These are phyloP conservation scores for Salix suchowensis DNA, from an alignment of 345 rosid genomes.

Conservation along the genomic window DNA sequence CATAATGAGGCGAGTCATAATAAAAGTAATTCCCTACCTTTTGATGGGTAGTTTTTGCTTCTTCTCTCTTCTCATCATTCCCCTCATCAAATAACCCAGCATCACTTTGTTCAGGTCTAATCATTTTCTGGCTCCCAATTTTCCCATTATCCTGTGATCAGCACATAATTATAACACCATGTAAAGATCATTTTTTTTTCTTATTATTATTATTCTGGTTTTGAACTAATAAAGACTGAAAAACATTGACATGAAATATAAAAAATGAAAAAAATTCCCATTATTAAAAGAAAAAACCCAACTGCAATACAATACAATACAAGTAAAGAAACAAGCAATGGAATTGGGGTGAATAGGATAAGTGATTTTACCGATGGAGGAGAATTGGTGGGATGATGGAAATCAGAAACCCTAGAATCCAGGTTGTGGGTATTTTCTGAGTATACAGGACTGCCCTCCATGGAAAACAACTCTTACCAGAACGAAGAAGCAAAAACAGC, in stretches of 20 bases:
- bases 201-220: not conserved
- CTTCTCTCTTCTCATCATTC: constrained; percentile 21
- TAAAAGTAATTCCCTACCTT: constrained; percentile 67
- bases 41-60: constrained; percentile 11
- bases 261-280: not conserved
- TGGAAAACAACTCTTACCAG: not conserved
- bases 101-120: constrained; percentile 18
- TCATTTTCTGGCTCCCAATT: constrained; percentile 9
- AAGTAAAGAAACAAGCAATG: not conserved
- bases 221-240: not conserved
- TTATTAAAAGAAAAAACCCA: not conserved
- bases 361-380: not conserved
- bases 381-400: not conserved
- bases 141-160: constrained; percentile 11
- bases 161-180: not conserved
- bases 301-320: not conserved
- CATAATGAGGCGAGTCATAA: constrained; percentile 70
- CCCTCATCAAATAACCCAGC: constrained; percentile 5
- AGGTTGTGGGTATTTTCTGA: not conserved
- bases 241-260: not conserved
- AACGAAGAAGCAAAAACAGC: not conserved
- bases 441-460: constrained; percentile 27
- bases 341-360: not conserved
- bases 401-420: constrained; percentile 26
- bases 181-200: not conserved